Evolutionary conservation across 2,329 filamentous ascomycete genomes (phyloP).

Genomic region (Sarocladium kiliense): DNA sequence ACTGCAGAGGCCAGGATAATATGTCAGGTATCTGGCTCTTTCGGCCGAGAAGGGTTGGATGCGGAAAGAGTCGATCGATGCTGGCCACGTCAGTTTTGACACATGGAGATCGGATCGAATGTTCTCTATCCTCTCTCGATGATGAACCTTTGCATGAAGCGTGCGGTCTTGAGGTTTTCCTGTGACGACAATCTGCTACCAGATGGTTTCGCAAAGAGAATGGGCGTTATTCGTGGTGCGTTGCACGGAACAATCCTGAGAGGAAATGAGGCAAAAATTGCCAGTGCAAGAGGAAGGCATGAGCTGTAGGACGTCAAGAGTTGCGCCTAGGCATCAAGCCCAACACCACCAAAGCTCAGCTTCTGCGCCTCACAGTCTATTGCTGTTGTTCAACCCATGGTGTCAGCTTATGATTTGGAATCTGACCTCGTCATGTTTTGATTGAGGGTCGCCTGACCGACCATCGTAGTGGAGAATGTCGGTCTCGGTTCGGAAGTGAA

Average conservation of each 20-base stretch:
- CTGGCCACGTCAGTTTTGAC: too few species aligned
- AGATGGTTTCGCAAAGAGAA: neutral
- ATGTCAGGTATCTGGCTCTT: neutral
- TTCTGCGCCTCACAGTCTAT: neutral
- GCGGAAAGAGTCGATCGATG: neutral
- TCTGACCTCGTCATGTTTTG: too few species aligned
- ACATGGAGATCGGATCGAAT: too few species aligned
- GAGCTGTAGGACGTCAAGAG: neutral
- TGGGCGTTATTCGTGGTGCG: neutral
- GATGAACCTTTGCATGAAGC: too few species aligned
- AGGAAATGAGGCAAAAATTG: neutral
- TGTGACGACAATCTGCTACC: too few species aligned
- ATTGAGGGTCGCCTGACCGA: too few species aligned
- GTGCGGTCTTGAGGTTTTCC: too few species aligned
- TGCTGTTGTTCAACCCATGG: constrained; percentile 2
- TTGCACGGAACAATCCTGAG: neutral
- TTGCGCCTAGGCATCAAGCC: neutral
- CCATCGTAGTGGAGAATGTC: too few species aligned
- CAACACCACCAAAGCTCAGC: neutral
- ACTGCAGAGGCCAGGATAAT: neutral
- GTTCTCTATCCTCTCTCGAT: too few species aligned
- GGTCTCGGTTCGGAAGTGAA: too few species aligned
- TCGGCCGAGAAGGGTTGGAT: neutral
- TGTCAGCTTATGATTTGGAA: neutral
- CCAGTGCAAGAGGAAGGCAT: neutral